Percentiles rank a stretch among this genome's conserved stretches.
These are phyloP conservation scores for Clarireedia homoeocarpa DNA, from an alignment of 2,329 filamentous ascomycete species.

Conservation along the genomic window DNA sequence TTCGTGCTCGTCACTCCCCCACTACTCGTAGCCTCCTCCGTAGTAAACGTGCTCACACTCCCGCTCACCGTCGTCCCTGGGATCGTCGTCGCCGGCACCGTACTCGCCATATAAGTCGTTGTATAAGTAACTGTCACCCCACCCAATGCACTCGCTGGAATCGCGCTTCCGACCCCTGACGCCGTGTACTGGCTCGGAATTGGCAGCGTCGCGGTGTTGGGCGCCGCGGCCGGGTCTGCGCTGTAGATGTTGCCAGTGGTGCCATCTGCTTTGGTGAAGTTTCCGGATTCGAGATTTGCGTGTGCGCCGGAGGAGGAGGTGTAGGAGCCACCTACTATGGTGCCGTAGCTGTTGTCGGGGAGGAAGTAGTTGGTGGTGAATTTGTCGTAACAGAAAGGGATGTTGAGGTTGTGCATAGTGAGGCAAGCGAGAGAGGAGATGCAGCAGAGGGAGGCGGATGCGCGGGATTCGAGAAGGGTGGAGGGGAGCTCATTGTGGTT, in stretches of 20 bases:
- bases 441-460: constrained; percentile 23
- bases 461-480: background rate
- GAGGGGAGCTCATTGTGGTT: background rate
- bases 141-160: constrained; percentile 37
- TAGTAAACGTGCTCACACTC: background rate
- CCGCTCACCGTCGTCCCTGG: background rate
- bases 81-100: constrained; percentile 10
- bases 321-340: constrained; percentile 37
- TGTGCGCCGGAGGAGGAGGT: constrained; percentile 29
- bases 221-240: constrained; percentile 30
- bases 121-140: constrained; percentile 29
- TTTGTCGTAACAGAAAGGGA: constrained; percentile 44
- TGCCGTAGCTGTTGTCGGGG: constrained; percentile 38
- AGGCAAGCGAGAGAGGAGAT: constrained; percentile 20
- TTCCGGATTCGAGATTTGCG: constrained; percentile 38
- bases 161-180: constrained; percentile 37
- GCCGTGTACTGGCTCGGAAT: constrained; percentile 39
- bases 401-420: constrained; percentile 26
- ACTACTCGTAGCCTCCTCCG: background rate
- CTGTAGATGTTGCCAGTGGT: constrained; percentile 39
- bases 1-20: background rate
- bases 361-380: constrained; percentile 44
- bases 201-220: constrained; percentile 36
- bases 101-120: constrained; percentile 21
- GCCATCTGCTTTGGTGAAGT: constrained; percentile 34